Percentiles rank a stretch among this genome's conserved stretches.
Conservation (phyloP, 495 filamentous ascomycete genomes). For the Trypethelium eluteriae region DNA sequence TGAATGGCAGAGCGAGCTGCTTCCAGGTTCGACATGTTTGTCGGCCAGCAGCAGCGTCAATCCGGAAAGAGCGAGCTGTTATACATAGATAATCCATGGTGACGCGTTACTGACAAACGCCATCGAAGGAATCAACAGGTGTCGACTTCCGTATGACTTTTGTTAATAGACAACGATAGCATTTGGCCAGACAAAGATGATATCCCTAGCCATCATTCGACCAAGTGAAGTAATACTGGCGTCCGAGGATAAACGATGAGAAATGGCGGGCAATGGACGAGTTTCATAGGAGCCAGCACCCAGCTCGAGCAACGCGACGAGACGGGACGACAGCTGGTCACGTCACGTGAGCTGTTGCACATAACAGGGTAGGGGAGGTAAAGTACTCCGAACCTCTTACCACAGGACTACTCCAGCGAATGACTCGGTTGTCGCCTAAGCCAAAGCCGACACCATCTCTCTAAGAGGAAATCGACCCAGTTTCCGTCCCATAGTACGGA, state of each 20-base stretch:
- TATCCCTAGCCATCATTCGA: too few relatives aligned
- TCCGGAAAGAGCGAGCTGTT: not conserved
- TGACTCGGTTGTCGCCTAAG: not conserved
- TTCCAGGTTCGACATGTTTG: not conserved
- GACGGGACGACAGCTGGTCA: not conserved
- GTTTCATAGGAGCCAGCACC: too few relatives aligned
- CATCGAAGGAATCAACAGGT: not conserved
- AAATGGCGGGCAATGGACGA: too few relatives aligned
- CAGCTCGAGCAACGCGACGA: not conserved
- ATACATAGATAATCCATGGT: not conserved
- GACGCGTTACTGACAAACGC: not conserved
- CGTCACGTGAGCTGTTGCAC: not conserved
- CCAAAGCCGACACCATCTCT: not conserved
- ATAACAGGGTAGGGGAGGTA: too few relatives aligned
- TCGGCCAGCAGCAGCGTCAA: not conserved
- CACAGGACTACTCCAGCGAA: too few relatives aligned
- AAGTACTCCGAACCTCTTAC: too few relatives aligned
- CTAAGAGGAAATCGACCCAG: not conserved
- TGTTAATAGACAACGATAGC: not conserved
- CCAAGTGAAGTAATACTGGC: not conserved
- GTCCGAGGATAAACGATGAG: too few relatives aligned
- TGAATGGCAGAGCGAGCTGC: not conserved
- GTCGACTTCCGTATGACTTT: not conserved
- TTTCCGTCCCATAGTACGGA: not conserved
- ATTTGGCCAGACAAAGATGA: too few relatives aligned